Evolutionary conservation across 1,139 yeast genomes (phyloP).

Genomic region (Saccharomycopsis phalli): DNA sequence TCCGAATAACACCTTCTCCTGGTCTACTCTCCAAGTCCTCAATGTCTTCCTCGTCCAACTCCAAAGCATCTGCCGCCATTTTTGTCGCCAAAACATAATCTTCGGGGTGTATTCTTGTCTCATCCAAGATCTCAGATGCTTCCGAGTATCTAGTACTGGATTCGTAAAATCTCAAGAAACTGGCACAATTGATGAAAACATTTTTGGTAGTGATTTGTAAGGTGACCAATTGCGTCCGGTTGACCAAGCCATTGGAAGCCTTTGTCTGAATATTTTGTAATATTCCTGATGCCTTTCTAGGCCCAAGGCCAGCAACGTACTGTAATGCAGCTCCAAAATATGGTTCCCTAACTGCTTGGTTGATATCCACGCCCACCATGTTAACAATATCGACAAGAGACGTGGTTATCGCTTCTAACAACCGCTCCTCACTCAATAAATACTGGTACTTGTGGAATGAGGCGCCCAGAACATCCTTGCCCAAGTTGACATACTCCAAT

Average conservation of each 20-base stretch:
- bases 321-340: conserved; percentile 65
- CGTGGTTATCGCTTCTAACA: conserved; percentile 63
- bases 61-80: conserved; percentile 97
- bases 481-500: conserved; percentile 76
- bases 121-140: conserved; percentile 76
- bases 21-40: conserved; percentile 60
- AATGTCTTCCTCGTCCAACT: conserved; percentile 88
- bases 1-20: conserved; percentile 76
- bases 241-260: conserved; percentile 59
- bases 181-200: conserved; percentile 85
- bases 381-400: conserved; percentile 87
- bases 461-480: conserved; percentile 63
- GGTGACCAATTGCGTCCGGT: conserved; percentile 71
- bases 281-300: conserved; percentile 86
- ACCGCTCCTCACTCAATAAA: conserved; percentile 54
- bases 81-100: conserved; percentile 92
- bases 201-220: conserved; percentile 70
- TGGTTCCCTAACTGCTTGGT: conserved; percentile 73
- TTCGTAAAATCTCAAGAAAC: conserved; percentile 77
- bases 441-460: conserved; percentile 71
- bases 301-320: conserved; percentile 86
- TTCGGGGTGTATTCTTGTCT: conserved; percentile 95
- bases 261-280: conserved; percentile 65
- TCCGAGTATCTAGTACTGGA: conserved; percentile 31
- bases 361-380: conserved; percentile 87